Conservation (phyloP, 345 rosid species). For the Salix udensis region DNA sequence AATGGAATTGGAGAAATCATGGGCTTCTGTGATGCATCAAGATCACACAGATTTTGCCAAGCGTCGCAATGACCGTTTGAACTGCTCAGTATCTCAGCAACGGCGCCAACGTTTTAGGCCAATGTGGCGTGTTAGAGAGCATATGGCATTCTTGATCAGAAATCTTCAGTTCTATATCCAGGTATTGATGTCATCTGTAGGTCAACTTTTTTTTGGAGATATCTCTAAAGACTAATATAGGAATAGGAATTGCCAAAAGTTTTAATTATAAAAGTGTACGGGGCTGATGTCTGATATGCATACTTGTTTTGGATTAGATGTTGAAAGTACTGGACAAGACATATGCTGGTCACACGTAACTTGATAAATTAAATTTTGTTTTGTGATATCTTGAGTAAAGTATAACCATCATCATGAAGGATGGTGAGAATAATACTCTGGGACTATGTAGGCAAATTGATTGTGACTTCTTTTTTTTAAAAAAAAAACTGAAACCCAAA, state of each 20-base stretch:
- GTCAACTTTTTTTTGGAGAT: constrained; percentile 2
- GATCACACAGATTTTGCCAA: constrained; percentile 76
- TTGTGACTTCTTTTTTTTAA: too few species aligned
- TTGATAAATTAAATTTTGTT: background rate
- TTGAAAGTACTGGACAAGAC: background rate
- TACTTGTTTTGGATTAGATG: background rate
- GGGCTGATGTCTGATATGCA: background rate
- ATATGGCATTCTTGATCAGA: constrained; percentile 93
- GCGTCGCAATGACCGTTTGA: constrained; percentile 51
- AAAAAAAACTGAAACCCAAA: too few species aligned
- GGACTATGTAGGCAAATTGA: background rate
- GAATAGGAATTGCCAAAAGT: background rate
- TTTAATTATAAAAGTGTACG: background rate
- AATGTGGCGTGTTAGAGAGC: constrained; percentile 95
- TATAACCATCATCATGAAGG: background rate
- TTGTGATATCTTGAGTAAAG: background rate
- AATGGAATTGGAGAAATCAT: constrained; percentile 96
- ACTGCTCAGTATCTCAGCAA: constrained; percentile 59
- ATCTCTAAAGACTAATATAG: background rate
- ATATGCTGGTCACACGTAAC: background rate
- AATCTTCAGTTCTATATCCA: constrained; percentile 97
- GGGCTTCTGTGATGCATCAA: constrained; percentile 99
- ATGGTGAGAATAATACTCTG: background rate
- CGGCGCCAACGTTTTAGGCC: constrained; percentile 75
- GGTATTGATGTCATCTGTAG: constrained; percentile 36